A percentile compares a stretch with the other conserved stretches of the same genome.
Evolutionary conservation across 1,284 basidiomycete species (phyloP).

Genomic region (Ustilago cynodontis): DNA sequence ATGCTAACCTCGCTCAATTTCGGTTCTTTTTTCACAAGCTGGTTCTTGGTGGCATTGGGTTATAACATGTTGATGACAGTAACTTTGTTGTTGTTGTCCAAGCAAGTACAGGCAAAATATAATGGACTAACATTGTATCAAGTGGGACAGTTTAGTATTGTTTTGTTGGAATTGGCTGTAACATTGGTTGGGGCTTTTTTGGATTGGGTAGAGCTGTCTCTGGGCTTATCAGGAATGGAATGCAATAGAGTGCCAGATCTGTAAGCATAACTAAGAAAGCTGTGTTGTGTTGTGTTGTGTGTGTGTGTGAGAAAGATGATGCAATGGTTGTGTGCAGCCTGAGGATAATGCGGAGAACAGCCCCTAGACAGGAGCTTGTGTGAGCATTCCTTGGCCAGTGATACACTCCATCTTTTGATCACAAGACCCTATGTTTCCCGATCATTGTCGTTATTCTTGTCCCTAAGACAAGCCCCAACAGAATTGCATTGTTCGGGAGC

Average conservation of each 20-base stretch:
- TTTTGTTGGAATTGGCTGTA: conserved; percentile 45
- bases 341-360: background rate
- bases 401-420: too few species aligned
- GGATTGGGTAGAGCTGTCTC: conserved; percentile 21
- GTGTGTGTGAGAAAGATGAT: background rate
- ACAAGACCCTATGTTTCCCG: too few species aligned
- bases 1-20: conserved; percentile 34
- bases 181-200: conserved; percentile 44
- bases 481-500: background rate
- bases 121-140: conserved; percentile 52
- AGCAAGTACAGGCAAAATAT: conserved; percentile 52
- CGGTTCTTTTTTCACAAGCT: conserved; percentile 51
- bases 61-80: conserved; percentile 54
- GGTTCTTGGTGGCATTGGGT: conserved; percentile 44
- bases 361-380: conserved; percentile 1
- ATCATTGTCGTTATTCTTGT: too few species aligned
- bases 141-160: conserved; percentile 52
- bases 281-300: background rate
- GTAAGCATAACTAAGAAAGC: background rate
- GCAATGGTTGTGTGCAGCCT: too few species aligned
- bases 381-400: too few species aligned
- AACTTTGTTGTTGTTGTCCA: conserved; percentile 47
- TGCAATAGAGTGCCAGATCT: background rate
- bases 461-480: background rate
- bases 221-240: background rate